Evolutionary conservation across 2,329 filamentous ascomycete species (phyloP), one percentile per base, ranked within the genome.

Genomic region (Penicillium freii): DNA sequence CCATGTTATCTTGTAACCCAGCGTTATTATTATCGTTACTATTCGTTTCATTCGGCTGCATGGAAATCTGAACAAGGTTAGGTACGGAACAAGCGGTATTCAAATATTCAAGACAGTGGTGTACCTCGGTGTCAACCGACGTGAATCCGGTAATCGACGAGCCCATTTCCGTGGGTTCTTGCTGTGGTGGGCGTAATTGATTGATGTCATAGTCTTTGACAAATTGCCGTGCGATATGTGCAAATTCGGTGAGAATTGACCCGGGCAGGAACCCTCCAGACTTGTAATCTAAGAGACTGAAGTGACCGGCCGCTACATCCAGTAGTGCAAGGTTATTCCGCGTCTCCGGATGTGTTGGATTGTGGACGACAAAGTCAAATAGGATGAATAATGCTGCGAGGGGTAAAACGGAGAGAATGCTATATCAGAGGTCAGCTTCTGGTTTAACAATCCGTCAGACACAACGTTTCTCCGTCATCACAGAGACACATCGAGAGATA

Each of bases 261-360:
- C 69, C 69, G 0, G 73, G 76, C 0, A 80, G 60, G 3, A 67
- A 66, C 0, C 75, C 73, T 2, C 65, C 68, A 17, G 75, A 76
- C 10, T 71, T 71, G 51, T 66, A 57, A 9, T 79, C 78, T 8
- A 80, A 63, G 8, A 73, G 67, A 47, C 73, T 76, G 44, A 80
- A 80, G 58, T 80, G 75, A 1, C 75, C 77, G 8, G 71, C 74
- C 5, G 66, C 75, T 56, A 78, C 71, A 45, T 78, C 77, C 10
- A 80, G 66, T 0, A 78, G 65, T 3, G 72, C 68, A 1, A 80
- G 66, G 50, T 79, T 77, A 3, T 60, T 69, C 39, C 52, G 65
- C 0, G 70, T 76, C 34, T 77, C 73, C 0, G 66, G 62, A 33
- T 75, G 68, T 5, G 49, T 60, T 1, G 74, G 75, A 40, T 76